A percentile compares a stretch with the other conserved stretches of the same genome.
These are phyloP conservation scores for Aspergillus neoniger DNA, from an alignment of 2,329 filamentous ascomycete species.

Conservation along the genomic window DNA sequence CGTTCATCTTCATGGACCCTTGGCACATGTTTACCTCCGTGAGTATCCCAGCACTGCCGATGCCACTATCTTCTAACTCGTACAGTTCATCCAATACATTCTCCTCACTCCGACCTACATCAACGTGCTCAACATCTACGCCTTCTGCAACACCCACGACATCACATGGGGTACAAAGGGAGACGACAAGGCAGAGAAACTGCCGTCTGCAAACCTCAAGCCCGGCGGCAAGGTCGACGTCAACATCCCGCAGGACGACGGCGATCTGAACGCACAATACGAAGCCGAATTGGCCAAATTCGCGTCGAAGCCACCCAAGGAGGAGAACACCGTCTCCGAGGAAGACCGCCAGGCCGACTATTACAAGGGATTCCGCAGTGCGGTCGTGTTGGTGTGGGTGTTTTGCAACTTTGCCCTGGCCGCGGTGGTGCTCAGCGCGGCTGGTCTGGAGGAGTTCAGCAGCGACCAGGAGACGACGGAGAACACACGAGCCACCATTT, in stretches of 20 bases:
- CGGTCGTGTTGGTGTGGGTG: constrained; percentile 94
- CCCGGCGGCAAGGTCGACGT: constrained; percentile 95
- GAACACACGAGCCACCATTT: constrained; percentile 69
- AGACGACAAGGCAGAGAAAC: constrained; percentile 90
- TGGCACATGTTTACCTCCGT: constrained; percentile 97
- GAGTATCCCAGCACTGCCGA: constrained; percentile 27
- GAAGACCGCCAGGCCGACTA: constrained; percentile 93
- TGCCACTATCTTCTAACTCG: neutral
- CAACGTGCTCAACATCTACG: constrained; percentile 98
- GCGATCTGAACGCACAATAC: constrained; percentile 93
- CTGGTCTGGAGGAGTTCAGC: constrained; percentile 71
- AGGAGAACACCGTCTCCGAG: constrained; percentile 54
- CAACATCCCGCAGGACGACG: constrained; percentile 80
- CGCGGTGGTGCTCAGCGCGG: constrained; percentile 82
- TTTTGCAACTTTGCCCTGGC: constrained; percentile 89
- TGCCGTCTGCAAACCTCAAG: constrained; percentile 85
- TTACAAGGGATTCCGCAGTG: constrained; percentile 91
- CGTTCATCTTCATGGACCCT: constrained; percentile 92
- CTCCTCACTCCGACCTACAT: constrained; percentile 94
- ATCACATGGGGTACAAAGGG: constrained; percentile 98
- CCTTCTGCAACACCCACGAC: constrained; percentile 97
- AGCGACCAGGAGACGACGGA: constrained; percentile 47
- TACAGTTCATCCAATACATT: constrained; percentile 85
- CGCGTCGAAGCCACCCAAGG: constrained; percentile 69
- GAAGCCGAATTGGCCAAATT: constrained; percentile 80